Evolutionary conservation across 2,329 filamentous ascomycete genomes (phyloP), one percentile per base, ranked within the genome.

Genomic region (Dissoconium aciculare): DNA sequence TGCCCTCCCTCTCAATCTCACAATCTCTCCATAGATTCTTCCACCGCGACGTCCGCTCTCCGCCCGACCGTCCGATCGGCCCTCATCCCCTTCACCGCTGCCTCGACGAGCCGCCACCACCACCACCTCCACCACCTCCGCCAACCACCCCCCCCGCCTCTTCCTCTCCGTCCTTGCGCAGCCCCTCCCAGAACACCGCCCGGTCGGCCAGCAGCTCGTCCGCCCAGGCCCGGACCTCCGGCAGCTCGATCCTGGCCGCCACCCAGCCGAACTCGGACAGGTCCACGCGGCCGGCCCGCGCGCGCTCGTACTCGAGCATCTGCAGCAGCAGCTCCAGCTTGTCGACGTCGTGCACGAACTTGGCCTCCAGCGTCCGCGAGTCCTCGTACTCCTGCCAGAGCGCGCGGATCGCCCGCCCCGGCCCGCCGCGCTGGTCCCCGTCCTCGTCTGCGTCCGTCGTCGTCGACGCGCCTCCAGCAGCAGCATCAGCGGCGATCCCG

Each of bases 321-420:
- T 98, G 89, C 50, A 92, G 61, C 38, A 98, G 59, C 42, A 98
- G 63, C 61, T 98, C 89, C 55, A 98, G 74, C 73, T 95, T 95
- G 59, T 98, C 89, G 36, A 98, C 72, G 54, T 98, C 89, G 54
- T 98, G 89, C 26, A 98, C 89, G 41, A 87, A 95, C 38, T 75
- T 66, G 44, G 78, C 81, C 53, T 98, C 87, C 10, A 76, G 60
- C 5, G 89, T 95, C 59, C 76, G 50, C 11, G 74, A 75, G 46
- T 89, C 82, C 57, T 98, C 89, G 51, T 98, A 98, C 57, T 98
- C 89, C 50, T 91, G 77, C 82, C 89, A 98, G 30, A 94, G 67
- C 5, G 66, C 70, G 35, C 76, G 67, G 15, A 98, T 76, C 31
- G 85, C 74, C 32, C 67, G 53, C 3, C 78, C 85, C n/a, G n/a